Evolutionary conservation across 2,329 filamentous ascomycete species (phyloP), one percentile per base, ranked within the genome.

Genomic region (Colletotrichum sp.): DNA sequence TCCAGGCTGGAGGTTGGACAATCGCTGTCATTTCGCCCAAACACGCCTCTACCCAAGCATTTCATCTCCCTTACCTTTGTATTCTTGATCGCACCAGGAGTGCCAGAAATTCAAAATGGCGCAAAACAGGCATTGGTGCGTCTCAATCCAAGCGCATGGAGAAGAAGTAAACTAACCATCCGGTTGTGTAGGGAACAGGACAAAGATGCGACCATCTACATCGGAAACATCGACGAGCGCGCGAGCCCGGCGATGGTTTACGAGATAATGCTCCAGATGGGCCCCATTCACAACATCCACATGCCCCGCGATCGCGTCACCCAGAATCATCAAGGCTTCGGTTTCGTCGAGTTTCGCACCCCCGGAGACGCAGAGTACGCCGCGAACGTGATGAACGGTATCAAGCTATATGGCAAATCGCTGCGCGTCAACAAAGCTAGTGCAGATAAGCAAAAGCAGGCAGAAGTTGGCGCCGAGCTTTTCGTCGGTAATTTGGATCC

Each of bases 191-290:
- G 94, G 95, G 95, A 98, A 85, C 96, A 99, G 89, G 96, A 99
- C 87, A 98, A 98, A 86, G 96, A 99, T 87, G 96, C 96, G 80
- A 99, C 97, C 57, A 95, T 99, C 84, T 99, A 99, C 86, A 95
- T 99, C 80, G 97, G 97, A 83, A 99, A 99, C 85, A 95, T 99
- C 82, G 97, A 99, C 88, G 97, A 99, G 89, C 95, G 97, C 85
- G 95, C 97, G 79, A 94, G 94, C 63, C 95, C 98, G 83, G 93
- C 94, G 80, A 91, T 98, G 80, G 93, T 99, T 80, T 98, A 97
- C 93, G 97, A 99, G 89, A 91, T 99, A 82, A 99, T 99, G 96
- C 93, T 98, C 72, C 97, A 99, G 88, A 96, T 96, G 84, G 97
- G 97, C 71, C 96, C 96, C 80, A 98, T 99, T 81, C 95, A 98